Percentiles rank a stretch among this genome's conserved stretches.
Evolutionary conservation across 371 early-diverging fungal species (phyloP).

Genomic region (Lichtheimia ornata): DNA sequence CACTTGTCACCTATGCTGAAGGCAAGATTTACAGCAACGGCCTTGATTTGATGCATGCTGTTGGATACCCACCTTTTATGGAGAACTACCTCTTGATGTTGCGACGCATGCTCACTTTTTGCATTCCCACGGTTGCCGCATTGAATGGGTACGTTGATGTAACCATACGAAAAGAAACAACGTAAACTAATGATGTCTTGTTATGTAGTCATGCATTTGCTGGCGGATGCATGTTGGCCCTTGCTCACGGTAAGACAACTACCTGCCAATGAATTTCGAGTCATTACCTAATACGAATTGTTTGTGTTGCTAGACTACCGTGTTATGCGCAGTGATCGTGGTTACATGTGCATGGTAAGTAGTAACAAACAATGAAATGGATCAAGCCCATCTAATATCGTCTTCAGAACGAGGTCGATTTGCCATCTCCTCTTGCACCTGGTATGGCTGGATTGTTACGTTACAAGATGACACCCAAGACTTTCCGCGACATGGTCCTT

Average conservation of each 20-base stretch:
- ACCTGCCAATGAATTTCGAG: background rate
- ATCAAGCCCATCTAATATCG: background rate
- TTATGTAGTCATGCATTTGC: constrained; percentile 77
- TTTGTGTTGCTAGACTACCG: constrained; percentile 61
- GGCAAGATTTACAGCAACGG: constrained; percentile 83
- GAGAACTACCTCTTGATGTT: constrained; percentile 51
- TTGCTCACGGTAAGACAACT: constrained; percentile 63
- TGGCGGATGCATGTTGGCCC: constrained; percentile 79
- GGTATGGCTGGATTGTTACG: constrained; percentile 75
- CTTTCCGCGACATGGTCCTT: constrained; percentile 67
- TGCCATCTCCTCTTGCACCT: constrained; percentile 68
- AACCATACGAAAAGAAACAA: too few species aligned
- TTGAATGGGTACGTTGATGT: constrained; percentile 58
- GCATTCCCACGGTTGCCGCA: constrained; percentile 84
- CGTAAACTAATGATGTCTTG: background rate
- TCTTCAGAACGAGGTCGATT: constrained; percentile 76
- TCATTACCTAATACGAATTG: background rate
- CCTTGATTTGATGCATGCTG: constrained; percentile 60
- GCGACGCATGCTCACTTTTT: constrained; percentile 61
- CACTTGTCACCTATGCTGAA: constrained; percentile 63
- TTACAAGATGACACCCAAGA: constrained; percentile 56
- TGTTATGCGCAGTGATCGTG: constrained; percentile 81
- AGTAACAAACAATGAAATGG: background rate
- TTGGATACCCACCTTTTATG: constrained; percentile 49
- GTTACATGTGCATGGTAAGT: constrained; percentile 71